Evolutionary conservation across 805 yeast genomes (phyloP).

Genomic region (Cyberlindnera mycetangii): DNA sequence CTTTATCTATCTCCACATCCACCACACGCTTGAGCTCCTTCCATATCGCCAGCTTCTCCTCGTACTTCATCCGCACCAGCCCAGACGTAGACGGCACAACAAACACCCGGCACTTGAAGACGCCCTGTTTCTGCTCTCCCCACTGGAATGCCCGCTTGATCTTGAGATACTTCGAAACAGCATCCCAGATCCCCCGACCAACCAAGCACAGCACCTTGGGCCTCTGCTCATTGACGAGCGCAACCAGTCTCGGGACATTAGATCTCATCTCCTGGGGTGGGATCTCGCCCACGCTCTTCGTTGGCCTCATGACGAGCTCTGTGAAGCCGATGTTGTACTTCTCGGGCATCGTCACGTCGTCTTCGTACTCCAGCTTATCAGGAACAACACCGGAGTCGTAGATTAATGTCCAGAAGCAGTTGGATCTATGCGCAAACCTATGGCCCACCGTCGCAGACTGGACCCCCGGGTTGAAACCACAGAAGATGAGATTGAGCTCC

Average conservation of each 20-base stretch:
- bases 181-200: constrained; percentile 77
- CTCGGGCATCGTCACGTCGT: constrained; percentile 39
- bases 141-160: constrained; percentile 43
- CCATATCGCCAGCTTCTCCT: constrained; percentile 51
- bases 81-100: constrained; percentile 78
- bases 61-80: constrained; percentile 50
- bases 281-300: constrained; percentile 55
- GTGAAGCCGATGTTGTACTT: constrained; percentile 61
- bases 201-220: constrained; percentile 53
- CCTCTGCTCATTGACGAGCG: constrained; percentile 36
- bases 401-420: constrained; percentile 65
- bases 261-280: constrained; percentile 47
- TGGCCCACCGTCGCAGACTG: constrained; percentile 60
- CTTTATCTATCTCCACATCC: constrained; percentile 1
- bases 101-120: constrained; percentile 34
- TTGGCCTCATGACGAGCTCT: constrained; percentile 64
- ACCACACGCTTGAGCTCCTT: constrained; percentile 29
- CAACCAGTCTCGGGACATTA: constrained; percentile 51
- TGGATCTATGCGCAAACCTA: constrained; percentile 69
- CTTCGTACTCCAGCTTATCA: constrained; percentile 25
- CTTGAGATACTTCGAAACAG: constrained; percentile 36
- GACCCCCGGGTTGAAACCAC: constrained; percentile 74
- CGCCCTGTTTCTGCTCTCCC: constrained; percentile 41
- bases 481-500: constrained; percentile 45
- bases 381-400: constrained; percentile 47